Conservation (phyloP, 2,329 filamentous ascomycete species). For the Pyricularia sp. region DNA sequence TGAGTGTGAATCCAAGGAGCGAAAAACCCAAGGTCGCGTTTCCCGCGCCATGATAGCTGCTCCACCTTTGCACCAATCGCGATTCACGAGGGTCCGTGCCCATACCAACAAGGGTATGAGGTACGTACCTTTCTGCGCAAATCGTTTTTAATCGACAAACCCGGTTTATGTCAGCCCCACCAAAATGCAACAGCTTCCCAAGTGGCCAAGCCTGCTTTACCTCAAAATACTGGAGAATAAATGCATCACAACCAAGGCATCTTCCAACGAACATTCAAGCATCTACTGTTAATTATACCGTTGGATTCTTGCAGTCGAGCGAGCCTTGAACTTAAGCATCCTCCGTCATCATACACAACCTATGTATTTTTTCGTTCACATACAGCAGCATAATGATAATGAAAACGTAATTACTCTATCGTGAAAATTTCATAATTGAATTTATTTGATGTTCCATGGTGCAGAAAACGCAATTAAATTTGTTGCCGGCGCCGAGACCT, state of each 20-base stretch:
- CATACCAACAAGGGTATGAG: not conserved
- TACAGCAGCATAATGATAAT: not conserved
- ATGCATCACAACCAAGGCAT: not conserved
- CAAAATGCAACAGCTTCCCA: not conserved
- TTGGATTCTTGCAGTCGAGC: too few relatives aligned
- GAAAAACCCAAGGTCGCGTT: slow-evolving; percentile 1
- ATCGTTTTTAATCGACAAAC: not conserved
- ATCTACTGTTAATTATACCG: not conserved
- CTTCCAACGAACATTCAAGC: not conserved
- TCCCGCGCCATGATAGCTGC: not conserved
- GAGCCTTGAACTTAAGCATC: not conserved
- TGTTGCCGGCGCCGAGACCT: not conserved
- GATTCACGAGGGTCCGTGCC: not conserved
- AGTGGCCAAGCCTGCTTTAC: not conserved
- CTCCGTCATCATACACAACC: not conserved
- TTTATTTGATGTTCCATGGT: not conserved
- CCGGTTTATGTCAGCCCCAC: not conserved
- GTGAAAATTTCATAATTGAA: not conserved
- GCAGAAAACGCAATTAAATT: not conserved
- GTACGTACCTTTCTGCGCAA: not conserved
- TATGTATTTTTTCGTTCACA: not conserved
- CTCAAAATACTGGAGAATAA: not conserved
- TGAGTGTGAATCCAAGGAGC: not conserved
- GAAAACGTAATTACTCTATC: not conserved
- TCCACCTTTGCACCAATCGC: not conserved